Conservation (phyloP, 805 yeast genomes). For the Hyphopichia homilentoma region DNA sequence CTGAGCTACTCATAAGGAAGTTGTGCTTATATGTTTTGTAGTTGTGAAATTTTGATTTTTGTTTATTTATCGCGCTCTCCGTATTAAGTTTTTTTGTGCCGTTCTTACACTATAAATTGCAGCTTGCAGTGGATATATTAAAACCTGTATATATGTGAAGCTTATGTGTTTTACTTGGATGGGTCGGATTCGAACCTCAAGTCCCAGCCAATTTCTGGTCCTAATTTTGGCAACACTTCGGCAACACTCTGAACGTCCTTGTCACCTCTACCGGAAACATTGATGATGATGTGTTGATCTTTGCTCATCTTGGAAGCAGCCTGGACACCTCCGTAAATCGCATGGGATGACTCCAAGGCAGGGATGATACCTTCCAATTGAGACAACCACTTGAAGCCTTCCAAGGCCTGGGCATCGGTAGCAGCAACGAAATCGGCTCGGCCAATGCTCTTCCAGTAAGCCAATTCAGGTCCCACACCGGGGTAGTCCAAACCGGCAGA, state of each 20-base stretch:
- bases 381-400: conserved; percentile 83
- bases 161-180: conserved; percentile 29
- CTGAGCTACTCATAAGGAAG: too few species aligned
- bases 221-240: conserved; percentile 83
- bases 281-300: conserved; percentile 80
- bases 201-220: conserved; percentile 94
- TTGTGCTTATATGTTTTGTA: too few species aligned
- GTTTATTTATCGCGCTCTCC: too few species aligned
- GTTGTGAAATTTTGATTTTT: too few species aligned
- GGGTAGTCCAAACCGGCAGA: conserved; percentile 99
- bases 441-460: conserved; percentile 91
- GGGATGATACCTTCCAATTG: conserved; percentile 98
- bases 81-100: too few species aligned
- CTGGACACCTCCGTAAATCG: conserved; percentile 85
- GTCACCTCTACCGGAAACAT: conserved; percentile 97
- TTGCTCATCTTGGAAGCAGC: conserved; percentile 77
- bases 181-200: conserved; percentile 71
- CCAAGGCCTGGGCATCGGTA: conserved; percentile 90
- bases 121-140: too few species aligned
- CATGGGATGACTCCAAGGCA: conserved; percentile 97
- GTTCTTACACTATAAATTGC: too few species aligned
- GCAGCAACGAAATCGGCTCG: conserved; percentile 90
- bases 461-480: conserved; percentile 98
- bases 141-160: too few species aligned
- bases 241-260: conserved; percentile 98